Percentiles rank a stretch among this genome's conserved stretches.
Conservation (phyloP, 306 rosid species). For the Malus fusca region DNA sequence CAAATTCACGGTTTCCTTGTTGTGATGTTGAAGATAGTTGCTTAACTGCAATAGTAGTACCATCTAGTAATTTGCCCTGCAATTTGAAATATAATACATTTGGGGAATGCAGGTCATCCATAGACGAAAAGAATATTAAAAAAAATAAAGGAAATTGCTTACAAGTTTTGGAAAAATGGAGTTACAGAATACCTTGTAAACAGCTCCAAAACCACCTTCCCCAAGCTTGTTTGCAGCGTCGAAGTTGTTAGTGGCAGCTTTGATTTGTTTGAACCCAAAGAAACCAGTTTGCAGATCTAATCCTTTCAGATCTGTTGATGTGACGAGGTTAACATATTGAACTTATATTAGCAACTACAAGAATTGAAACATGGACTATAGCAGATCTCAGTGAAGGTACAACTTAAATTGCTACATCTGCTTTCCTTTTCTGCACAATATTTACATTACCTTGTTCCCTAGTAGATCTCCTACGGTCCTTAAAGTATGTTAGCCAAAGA, state of each 20-base stretch:
- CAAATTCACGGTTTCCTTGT: slow-evolving; percentile 3
- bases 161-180: not conserved
- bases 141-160: not conserved
- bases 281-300: slow-evolving; percentile 25
- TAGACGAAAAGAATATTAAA: not conserved
- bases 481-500: slow-evolving; percentile 12
- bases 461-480: not conserved
- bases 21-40: slow-evolving; percentile 6
- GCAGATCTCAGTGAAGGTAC: not conserved
- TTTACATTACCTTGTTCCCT: slow-evolving; percentile 11
- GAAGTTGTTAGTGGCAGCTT: slow-evolving; percentile 7
- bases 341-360: not conserved
- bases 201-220: slow-evolving; percentile 8
- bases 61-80: slow-evolving; percentile 10
- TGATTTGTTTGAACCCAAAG: slow-evolving; percentile 37
- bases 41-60: slow-evolving; percentile 10
- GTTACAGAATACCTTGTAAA: slow-evolving; percentile 2
- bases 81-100: not conserved
- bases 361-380: not conserved
- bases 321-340: not conserved
- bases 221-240: slow-evolving; percentile 11
- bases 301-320: slow-evolving; percentile 24
- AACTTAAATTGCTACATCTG: not conserved
- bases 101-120: not conserved
- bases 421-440: not conserved